Evolutionary conservation across 805 yeast species (phyloP).

Genomic region (Starmerella bombi): DNA sequence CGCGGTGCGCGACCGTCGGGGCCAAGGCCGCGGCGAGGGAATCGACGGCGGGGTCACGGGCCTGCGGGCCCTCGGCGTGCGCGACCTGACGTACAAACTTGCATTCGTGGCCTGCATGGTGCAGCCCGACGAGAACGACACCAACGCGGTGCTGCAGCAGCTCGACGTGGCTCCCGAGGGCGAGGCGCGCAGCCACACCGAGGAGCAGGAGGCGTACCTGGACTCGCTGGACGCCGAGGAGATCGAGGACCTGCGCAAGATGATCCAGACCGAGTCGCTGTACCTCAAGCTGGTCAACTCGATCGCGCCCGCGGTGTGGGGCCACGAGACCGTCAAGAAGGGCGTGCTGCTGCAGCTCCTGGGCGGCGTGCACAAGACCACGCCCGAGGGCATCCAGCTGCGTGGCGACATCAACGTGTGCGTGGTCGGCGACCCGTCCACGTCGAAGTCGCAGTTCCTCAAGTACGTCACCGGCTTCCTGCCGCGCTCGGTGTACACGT

Average conservation of each 20-base stretch:
- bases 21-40: conserved; percentile 50
- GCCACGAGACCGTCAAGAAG: conserved; percentile 87
- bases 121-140: conserved; percentile 36
- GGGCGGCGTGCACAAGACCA: conserved; percentile 90
- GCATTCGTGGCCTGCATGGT: conserved; percentile 91
- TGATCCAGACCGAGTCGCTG: conserved; percentile 81
- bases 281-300: conserved; percentile 76
- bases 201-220: conserved; percentile 70
- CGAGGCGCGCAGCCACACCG: conserved; percentile 37
- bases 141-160: conserved; percentile 9
- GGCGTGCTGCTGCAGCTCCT: conserved; percentile 77
- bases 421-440: conserved; percentile 95
- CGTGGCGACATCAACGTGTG: conserved; percentile 96
- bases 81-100: conserved; percentile 82
- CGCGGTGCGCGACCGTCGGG: conserved; percentile 53
- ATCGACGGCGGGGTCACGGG: conserved; percentile 80
- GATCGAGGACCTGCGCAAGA: conserved; percentile 67
- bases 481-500: conserved; percentile 90
- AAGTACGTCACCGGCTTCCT: conserved; percentile 84
- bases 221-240: conserved; percentile 70
- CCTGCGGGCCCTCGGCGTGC: conserved; percentile 75
- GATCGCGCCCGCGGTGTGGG: conserved; percentile 91
- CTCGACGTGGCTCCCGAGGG: conserved; percentile 25
- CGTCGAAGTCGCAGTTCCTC: conserved; percentile 89
- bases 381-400: conserved; percentile 84